phyloP scores from a whole-genome alignment of 2,329 filamentous ascomycete species.

The Hypoxylon sp. region DNA sequence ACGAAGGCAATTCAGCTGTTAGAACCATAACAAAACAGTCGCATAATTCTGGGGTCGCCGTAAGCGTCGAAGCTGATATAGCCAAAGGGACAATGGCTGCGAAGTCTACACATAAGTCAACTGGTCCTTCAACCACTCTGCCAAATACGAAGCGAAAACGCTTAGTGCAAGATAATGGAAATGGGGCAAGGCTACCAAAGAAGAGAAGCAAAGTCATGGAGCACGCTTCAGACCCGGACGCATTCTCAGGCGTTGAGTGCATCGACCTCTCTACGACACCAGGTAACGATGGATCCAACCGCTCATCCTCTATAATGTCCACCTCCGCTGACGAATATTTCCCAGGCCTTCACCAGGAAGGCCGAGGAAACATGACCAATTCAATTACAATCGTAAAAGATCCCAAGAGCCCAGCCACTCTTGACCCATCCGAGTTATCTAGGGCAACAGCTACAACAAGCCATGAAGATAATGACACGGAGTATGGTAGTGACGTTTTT shows the following conservation, averaged over 20 bases:
- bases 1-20: constrained; percentile 12
- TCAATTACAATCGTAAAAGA: constrained; percentile 29
- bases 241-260: constrained; percentile 47
- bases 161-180: not conserved
- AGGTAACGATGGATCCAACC: constrained; percentile 30
- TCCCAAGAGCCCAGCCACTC: constrained; percentile 10
- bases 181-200: not conserved
- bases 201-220: constrained; percentile 25
- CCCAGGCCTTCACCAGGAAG: constrained; percentile 17
- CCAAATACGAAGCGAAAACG: constrained; percentile 37
- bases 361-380: constrained; percentile 2
- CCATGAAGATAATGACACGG: not conserved
- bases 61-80: not conserved
- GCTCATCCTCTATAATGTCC: not conserved
- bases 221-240: constrained; percentile 6
- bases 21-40: not conserved
- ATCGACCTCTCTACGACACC: constrained; percentile 47
- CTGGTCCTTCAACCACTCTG: not conserved
- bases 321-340: not conserved
- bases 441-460: not conserved
- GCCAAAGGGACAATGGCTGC: constrained; percentile 3
- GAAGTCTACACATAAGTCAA: not conserved
- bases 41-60: not conserved
- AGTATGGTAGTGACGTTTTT: constrained; percentile 37
- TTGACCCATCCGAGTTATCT: not conserved